phyloP scores from a whole-genome alignment of 768 basidiomycete genomes.

The Termitomyces sp. region DNA sequence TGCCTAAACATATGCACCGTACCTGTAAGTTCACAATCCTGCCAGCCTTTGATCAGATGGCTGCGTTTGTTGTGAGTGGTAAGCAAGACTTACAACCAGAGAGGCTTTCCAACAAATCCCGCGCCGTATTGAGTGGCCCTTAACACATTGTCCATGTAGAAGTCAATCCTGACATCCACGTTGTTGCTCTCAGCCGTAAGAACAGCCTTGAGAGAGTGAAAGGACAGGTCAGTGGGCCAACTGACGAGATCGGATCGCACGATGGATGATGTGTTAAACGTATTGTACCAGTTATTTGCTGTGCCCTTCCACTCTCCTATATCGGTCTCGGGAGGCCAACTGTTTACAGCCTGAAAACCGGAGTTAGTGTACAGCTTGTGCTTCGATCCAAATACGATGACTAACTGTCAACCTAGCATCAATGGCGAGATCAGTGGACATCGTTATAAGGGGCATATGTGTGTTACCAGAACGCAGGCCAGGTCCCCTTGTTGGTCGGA shows the following conservation, averaged over 20 bases:
- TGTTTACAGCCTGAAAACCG: constrained; percentile 26
- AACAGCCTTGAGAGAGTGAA: constrained; percentile 36
- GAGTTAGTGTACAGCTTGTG: not conserved
- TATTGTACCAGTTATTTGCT: constrained; percentile 37
- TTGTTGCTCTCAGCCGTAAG: constrained; percentile 32
- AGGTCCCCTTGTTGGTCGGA: constrained; percentile 33
- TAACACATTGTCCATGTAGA: constrained; percentile 33
- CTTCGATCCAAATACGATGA: not conserved
- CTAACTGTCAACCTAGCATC: constrained; percentile 25
- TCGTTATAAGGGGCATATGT: not conserved
- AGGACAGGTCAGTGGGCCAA: constrained; percentile 38
- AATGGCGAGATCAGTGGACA: not conserved
- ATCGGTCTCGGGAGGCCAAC: constrained; percentile 39
- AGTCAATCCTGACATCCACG: constrained; percentile 32
- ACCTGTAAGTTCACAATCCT: constrained; percentile 41
- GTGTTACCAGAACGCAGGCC: constrained; percentile 38
- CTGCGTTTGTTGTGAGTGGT: not conserved
- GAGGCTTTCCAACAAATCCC: constrained; percentile 33
- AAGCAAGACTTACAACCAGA: constrained; percentile 32
- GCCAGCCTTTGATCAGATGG: not conserved
- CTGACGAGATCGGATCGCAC: constrained; percentile 32
- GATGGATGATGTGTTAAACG: constrained; percentile 38
- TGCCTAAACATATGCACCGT: not conserved
- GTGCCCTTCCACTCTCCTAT: constrained; percentile 44
- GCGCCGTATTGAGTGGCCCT: constrained; percentile 32